phyloP scores from a whole-genome alignment of 345 rosid genomes.

The Melastoma malabathricum region DNA sequence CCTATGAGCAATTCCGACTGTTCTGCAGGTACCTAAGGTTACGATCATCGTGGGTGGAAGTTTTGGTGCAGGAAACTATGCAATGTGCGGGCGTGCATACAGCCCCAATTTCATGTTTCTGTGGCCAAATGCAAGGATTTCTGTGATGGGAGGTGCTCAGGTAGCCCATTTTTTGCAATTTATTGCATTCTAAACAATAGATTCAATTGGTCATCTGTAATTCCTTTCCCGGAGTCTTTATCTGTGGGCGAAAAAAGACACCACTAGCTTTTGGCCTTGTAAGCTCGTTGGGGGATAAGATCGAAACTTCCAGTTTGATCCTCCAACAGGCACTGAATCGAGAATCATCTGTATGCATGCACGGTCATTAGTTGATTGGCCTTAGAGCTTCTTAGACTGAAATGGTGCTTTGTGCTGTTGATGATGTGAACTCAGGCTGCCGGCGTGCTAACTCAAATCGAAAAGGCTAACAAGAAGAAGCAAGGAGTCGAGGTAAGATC shows the following conservation, averaged over 20 bases:
- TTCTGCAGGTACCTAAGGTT: conserved; percentile 67
- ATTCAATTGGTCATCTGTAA: too few relatives aligned
- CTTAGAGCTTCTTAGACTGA: not conserved
- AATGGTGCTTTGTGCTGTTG: not conserved
- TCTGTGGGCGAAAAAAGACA: too few relatives aligned
- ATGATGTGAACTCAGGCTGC: conserved; percentile 50
- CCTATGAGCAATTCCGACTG: not conserved
- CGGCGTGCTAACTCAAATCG: conserved; percentile 83
- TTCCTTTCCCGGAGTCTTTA: too few relatives aligned
- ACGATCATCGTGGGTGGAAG: conserved; percentile 87
- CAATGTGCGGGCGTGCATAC: conserved; percentile 98
- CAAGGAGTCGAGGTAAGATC: conserved; percentile 54
- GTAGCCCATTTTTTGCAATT: conserved; percentile 14
- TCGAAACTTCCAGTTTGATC: too few relatives aligned
- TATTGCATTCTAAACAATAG: too few relatives aligned
- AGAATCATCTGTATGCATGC: too few relatives aligned
- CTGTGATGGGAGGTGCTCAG: conserved; percentile 98
- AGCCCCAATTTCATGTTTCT: conserved; percentile 82
- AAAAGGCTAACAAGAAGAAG: conserved; percentile 74
- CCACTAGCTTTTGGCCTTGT: too few relatives aligned
- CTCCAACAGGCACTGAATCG: too few relatives aligned
- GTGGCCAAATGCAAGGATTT: conserved; percentile 93
- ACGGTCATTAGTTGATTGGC: too few relatives aligned
- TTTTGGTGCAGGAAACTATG: conserved; percentile 96
- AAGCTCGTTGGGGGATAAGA: too few relatives aligned